Evolutionary conservation across 371 early-diverging fungal genomes (phyloP), one percentile per base, ranked within the genome.

Genomic region (Catenaria anguillulae): DNA sequence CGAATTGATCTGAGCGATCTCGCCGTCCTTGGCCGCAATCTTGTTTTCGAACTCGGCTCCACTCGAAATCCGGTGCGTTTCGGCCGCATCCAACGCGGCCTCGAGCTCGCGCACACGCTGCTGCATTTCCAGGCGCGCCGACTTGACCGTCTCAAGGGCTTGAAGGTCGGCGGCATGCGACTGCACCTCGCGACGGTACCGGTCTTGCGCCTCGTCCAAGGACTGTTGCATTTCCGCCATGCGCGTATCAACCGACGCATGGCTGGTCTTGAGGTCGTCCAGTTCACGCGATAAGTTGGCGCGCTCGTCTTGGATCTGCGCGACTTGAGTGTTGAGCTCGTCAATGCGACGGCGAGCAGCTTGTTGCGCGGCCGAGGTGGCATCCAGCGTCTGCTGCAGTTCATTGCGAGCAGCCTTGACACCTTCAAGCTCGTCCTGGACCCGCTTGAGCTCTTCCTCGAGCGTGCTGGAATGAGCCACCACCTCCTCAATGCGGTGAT

Each of bases 121-220:
- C 10, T 6, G 6, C 15, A 36, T 2, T 1, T 31, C 35, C 23
- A n/a, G 24, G 26, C 24, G 33, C 21, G 8, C 26, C 24, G 10
- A 21, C 37, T 19, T n/a, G 34, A 24, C 23, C 23, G 23, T 23
- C 37, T 56, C 56, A n/a, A 56, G 37, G 21, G n/a, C 26, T 24
- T 56, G 56, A 10, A 58, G 40, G 26, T 31, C 59, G 36, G 36
- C 43, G 15, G 59, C 40, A 29, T 58, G 59, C 26, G 15, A 12
- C 43, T 58, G 59, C 2, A 58, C 10, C 43, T 58, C 40, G 43
- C 45, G 59, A 21, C 37, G 43, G 31, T 58, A 58, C 37, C 19
- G 36, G 24, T 42, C 59, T 15, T 58, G 26, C n/a, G 45, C 40
- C 29, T 10, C 40, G 15, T 58, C 52, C 23, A 46, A 23, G 23